Percentiles rank a stretch among this genome's conserved stretches.
These are phyloP conservation scores for Monilinia laxa DNA, from an alignment of 2,329 filamentous ascomycete species.

Conservation along the genomic window DNA sequence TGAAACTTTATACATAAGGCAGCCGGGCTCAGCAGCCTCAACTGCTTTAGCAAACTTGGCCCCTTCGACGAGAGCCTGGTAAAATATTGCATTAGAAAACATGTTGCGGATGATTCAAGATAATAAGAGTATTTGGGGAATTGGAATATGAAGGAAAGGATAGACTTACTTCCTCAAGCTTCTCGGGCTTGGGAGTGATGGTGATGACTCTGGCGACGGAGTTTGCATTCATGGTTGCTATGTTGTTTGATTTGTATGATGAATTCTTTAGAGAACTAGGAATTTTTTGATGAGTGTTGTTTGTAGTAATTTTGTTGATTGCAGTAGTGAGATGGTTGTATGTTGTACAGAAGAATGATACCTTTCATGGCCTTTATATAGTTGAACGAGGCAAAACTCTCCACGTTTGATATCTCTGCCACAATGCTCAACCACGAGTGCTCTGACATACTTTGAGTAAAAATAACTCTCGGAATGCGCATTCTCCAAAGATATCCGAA, in stretches of 20 bases:
- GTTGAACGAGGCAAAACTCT: not conserved
- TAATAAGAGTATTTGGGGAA: not conserved
- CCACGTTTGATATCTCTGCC: not conserved
- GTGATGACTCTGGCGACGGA: not conserved
- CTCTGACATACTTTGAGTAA: not conserved
- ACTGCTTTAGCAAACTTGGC: not conserved
- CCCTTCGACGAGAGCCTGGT: not conserved
- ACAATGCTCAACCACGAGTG: not conserved
- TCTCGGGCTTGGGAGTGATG: slow-evolving; percentile 14
- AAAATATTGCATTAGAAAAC: not conserved
- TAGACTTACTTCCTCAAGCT: not conserved
- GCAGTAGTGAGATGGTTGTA: not conserved
- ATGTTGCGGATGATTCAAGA: not conserved
- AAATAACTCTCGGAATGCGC: not conserved
- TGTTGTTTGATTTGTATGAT: not conserved
- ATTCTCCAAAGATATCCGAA: not conserved
- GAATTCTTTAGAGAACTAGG: not conserved
- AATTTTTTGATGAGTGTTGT: not conserved
- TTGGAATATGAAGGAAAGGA: too few relatives aligned
- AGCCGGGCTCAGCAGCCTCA: slow-evolving; percentile 4
- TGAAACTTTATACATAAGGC: slow-evolving; percentile 11
- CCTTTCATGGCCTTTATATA: slow-evolving; percentile 13
- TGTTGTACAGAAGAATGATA: not conserved
- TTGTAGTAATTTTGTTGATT: not conserved
- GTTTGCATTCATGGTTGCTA: slow-evolving; percentile 8